These are phyloP conservation scores for Paecilomyces sp. DNA, from an alignment of 2,329 filamentous ascomycete species.

Conservation along the genomic window DNA sequence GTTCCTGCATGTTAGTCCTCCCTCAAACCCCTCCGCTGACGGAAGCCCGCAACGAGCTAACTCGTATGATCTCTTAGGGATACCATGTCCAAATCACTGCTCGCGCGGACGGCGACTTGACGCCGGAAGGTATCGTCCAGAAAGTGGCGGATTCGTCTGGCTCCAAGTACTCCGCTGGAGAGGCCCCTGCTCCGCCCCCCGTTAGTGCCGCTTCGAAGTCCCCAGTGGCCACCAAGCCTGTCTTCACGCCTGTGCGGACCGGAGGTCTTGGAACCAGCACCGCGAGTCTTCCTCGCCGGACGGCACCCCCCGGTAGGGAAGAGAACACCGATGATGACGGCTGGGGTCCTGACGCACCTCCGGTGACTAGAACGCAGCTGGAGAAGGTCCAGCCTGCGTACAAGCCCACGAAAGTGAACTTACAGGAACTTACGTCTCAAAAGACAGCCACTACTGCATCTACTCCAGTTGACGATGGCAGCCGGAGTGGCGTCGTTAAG, in stretches of 20 bases:
- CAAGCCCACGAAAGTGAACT: conserved; percentile 90
- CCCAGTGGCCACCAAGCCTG: conserved; percentile 77
- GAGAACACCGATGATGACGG: conserved; percentile 71
- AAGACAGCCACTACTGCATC: conserved; percentile 45
- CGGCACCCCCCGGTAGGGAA: conserved; percentile 42
- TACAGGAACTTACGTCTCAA: conserved; percentile 73
- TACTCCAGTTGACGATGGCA: conserved; percentile 33
- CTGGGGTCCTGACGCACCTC: conserved; percentile 93
- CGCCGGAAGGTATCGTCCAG: conserved; percentile 78
- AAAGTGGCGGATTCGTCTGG: conserved; percentile 94
- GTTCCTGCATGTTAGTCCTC: conserved; percentile 62
- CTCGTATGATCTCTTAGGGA: conserved; percentile 43
- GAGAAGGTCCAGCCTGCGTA: conserved; percentile 92
- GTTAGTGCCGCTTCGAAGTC: conserved; percentile 52
- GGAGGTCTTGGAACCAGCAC: conserved; percentile 59
- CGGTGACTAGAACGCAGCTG: conserved; percentile 73
- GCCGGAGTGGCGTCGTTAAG: conserved; percentile 59
- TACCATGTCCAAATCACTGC: conserved; percentile 98
- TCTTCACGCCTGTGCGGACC: conserved; percentile 70
- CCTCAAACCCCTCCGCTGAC: neutral
- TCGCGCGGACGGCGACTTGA: conserved; percentile 81
- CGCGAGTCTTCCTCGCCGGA: conserved; percentile 47
- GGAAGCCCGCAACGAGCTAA: neutral
- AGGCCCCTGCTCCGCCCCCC: conserved; percentile 44
- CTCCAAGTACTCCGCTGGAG: conserved; percentile 76